phyloP scores from a whole-genome alignment of 2,329 filamentous ascomycete genomes.

The Colletotrichum truncatum region DNA sequence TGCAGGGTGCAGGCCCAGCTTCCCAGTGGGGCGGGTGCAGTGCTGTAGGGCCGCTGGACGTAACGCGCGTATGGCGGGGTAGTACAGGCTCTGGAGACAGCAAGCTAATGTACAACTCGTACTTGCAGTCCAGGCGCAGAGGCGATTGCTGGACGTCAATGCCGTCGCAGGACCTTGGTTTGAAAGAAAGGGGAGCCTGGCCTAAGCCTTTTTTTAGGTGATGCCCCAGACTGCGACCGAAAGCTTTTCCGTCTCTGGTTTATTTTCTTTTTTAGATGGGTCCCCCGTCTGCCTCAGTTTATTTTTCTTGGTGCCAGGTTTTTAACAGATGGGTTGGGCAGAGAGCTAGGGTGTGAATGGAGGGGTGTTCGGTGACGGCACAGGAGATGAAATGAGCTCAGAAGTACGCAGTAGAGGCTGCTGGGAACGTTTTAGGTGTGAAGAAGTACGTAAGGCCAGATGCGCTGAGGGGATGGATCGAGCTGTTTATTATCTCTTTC shows the following conservation, averaged over 20 bases:
- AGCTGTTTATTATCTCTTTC: neutral
- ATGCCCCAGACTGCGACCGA: neutral
- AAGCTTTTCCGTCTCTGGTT: neutral
- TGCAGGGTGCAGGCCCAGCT: conserved; percentile 15
- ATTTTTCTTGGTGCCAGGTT: neutral
- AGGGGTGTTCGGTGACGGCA: conserved; percentile 4
- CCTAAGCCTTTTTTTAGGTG: conserved; percentile 4
- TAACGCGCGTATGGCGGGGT: conserved; percentile 31
- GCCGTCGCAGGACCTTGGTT: neutral
- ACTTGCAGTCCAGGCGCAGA: too few species aligned
- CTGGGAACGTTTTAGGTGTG: neutral
- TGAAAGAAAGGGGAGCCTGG: conserved; percentile 3
- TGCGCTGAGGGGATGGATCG: conserved; percentile 3
- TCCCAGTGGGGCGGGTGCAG: conserved; percentile 15
- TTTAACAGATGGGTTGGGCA: neutral
- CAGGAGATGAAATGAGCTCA: neutral
- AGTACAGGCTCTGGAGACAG: conserved; percentile 11
- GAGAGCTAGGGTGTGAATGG: neutral
- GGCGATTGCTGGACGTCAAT: conserved; percentile 6
- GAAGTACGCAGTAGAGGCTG: neutral
- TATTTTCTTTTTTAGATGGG: neutral
- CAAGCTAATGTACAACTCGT: neutral
- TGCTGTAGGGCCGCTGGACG: conserved; percentile 14
- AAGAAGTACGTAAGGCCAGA: conserved; percentile 11
- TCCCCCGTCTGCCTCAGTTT: neutral